These are phyloP conservation scores for Coix lacrymajobi DNA, from an alignment of 176 grass and related monocot species.

Conservation along the genomic window DNA sequence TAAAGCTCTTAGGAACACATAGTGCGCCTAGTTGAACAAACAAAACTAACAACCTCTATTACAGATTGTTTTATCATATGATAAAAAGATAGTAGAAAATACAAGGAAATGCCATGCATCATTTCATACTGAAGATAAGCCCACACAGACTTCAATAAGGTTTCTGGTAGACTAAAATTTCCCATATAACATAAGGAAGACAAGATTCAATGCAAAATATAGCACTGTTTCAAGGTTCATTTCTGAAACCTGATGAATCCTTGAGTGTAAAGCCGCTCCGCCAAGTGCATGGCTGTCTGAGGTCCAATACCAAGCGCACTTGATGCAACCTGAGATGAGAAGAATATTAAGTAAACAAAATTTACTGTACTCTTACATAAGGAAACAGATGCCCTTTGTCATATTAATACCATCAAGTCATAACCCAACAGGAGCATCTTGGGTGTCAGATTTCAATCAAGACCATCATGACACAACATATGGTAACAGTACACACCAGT, in stretches of 20 bases:
- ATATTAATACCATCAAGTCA: neutral
- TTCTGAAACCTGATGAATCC: slow-evolving; percentile 88
- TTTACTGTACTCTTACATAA: neutral
- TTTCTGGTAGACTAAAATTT: neutral
- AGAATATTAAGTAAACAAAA: slow-evolving; percentile 24
- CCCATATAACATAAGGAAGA: neutral
- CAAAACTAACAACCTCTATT: neutral
- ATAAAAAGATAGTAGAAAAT: neutral
- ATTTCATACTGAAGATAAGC: neutral
- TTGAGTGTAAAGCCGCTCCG: slow-evolving; percentile 89
- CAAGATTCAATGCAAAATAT: neutral
- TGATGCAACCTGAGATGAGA: slow-evolving; percentile 73
- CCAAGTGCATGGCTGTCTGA: slow-evolving; percentile 87
- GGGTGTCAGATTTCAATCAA: neutral
- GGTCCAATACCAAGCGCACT: slow-evolving; percentile 86
- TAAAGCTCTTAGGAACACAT: slow-evolving; percentile 11
- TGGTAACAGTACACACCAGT: neutral
- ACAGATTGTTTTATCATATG: neutral
- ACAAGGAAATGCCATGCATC: neutral
- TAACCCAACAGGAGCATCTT: neutral
- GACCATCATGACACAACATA: neutral
- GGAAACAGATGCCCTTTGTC: neutral
- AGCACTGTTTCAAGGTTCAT: neutral
- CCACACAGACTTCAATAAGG: slow-evolving; percentile 9
- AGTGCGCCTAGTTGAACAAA: neutral